phyloP scores from a whole-genome alignment of 768 basidiomycete species.

The Dioszegia aurantiaca region DNA sequence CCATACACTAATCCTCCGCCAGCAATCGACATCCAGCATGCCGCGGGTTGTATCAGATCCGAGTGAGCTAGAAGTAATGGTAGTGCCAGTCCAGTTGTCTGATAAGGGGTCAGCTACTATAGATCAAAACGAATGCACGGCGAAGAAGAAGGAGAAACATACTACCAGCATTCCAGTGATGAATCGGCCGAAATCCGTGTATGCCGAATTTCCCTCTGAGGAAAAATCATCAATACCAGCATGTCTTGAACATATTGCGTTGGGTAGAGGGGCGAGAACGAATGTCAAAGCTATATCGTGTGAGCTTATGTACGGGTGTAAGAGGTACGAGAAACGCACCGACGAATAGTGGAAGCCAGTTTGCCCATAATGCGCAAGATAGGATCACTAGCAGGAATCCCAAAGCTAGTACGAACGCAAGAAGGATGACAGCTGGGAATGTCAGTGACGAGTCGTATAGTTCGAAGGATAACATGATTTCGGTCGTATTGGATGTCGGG shows the following conservation, averaged over 20 bases:
- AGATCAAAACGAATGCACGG: too few relatives aligned
- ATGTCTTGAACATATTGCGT: conserved; percentile 89
- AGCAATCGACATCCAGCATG: conserved; percentile 89
- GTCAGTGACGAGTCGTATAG: conserved; percentile 6
- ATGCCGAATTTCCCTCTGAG: conserved; percentile 62
- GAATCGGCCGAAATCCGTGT: conserved; percentile 87
- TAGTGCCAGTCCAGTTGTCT: conserved; percentile 77
- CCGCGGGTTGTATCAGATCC: conserved; percentile 74
- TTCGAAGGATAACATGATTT: neutral
- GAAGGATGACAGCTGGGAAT: conserved; percentile 78
- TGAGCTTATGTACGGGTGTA: neutral
- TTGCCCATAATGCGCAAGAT: conserved; percentile 89
- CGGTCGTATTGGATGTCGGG: conserved; percentile 1
- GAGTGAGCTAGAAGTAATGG: conserved; percentile 91
- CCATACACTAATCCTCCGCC: conserved; percentile 92
- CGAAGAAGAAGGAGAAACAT: conserved; percentile 15
- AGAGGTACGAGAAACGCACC: conserved; percentile 57
- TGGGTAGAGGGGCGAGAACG: conserved; percentile 91
- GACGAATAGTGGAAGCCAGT: conserved; percentile 95
- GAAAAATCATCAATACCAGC: conserved; percentile 79
- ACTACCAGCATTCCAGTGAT: conserved; percentile 85
- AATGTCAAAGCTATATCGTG: conserved; percentile 73
- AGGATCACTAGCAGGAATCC: conserved; percentile 98
- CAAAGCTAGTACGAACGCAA: conserved; percentile 93
- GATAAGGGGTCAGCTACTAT: neutral